Base-by-base conservation (phyloP, 192 early-diverging fungal species). In the Tieghemiomyces parasiticus region DNA sequence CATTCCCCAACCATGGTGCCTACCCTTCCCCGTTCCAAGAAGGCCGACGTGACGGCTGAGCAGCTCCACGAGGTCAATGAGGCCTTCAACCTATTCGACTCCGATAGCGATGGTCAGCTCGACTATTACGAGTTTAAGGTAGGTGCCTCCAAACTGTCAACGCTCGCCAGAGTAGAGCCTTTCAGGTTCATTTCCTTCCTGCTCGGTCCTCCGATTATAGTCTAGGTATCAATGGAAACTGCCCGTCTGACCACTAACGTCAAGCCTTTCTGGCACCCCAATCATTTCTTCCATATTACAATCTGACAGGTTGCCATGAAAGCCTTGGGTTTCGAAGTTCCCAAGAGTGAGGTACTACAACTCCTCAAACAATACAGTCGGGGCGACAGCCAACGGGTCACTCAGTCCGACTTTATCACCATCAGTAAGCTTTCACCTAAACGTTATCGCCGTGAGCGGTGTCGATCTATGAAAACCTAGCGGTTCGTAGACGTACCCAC, bases 121-220 rank as follows among this genome's bases (percentile, higher is more conserved):
- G 86, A 89, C 72, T 88, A 82, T 62, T 89, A 88, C 70, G 89
- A 90, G 72, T 69, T 89, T 9, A 91, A 90, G 72, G 86, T 87
- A 35, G 25, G n/a, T 70, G 33, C 32, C 10, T 13, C 60, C 46
- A 28, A 45, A n/a, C 25, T 45, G 14, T n/a, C n/a, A n/a, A n/a
- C n/a, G n/a, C n/a, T n/a, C n/a, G n/a, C n/a, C n/a, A n/a, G n/a
- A n/a, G n/a, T n/a, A n/a, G n/a, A n/a, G n/a, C n/a, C n/a, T n/a
- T n/a, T n/a, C n/a, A n/a, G n/a, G n/a, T n/a, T n/a, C n/a, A n/a
- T n/a, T n/a, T n/a, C n/a, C n/a, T n/a, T n/a, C n/a, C n/a, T n/a
- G n/a, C n/a, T n/a, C n/a, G n/a, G n/a, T n/a, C n/a, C n/a, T n/a
- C n/a, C n/a, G n/a, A n/a, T n/a, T n/a, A n/a, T n/a, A n/a, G n/a